Conservation (phyloP, 2,329 filamentous ascomycete species). For the Cytospora leucostoma region DNA sequence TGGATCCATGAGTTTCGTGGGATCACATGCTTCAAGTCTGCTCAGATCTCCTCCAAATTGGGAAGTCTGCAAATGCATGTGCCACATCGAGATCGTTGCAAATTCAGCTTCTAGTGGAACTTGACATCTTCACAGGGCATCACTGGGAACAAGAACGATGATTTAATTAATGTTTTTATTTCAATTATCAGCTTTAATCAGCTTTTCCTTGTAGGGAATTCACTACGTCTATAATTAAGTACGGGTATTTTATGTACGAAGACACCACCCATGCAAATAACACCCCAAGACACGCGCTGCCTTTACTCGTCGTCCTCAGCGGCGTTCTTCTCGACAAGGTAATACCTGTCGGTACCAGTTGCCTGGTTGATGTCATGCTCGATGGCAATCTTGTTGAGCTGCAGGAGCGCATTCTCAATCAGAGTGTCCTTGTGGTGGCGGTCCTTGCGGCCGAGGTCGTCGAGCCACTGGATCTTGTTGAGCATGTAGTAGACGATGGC, state of each 20-base stretch:
- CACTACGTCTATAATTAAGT: not conserved
- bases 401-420: slow-evolving; percentile 67
- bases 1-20: no score
- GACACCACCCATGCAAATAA: not conserved
- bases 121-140: no score
- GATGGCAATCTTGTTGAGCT: slow-evolving; percentile 64
- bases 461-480: slow-evolving; percentile 59
- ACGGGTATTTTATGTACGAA: not conserved
- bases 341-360: slow-evolving; percentile 21
- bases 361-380: slow-evolving; percentile 54
- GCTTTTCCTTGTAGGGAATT: not conserved
- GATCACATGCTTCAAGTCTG: no score
- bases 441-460: slow-evolving; percentile 64
- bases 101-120: no score
- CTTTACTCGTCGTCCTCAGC: slow-evolving; percentile 27
- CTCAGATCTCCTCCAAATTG: no score
- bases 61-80: no score
- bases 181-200: not conserved
- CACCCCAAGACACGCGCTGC: not conserved
- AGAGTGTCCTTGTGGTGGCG: slow-evolving; percentile 62
- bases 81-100: no score
- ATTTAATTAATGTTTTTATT: not conserved
- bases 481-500: slow-evolving; percentile 66
- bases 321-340: slow-evolving; percentile 27
- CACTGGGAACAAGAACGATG: no score